phyloP scores from a whole-genome alignment of 1,139 yeast genomes.

The Suhomyces bokatorum region DNA sequence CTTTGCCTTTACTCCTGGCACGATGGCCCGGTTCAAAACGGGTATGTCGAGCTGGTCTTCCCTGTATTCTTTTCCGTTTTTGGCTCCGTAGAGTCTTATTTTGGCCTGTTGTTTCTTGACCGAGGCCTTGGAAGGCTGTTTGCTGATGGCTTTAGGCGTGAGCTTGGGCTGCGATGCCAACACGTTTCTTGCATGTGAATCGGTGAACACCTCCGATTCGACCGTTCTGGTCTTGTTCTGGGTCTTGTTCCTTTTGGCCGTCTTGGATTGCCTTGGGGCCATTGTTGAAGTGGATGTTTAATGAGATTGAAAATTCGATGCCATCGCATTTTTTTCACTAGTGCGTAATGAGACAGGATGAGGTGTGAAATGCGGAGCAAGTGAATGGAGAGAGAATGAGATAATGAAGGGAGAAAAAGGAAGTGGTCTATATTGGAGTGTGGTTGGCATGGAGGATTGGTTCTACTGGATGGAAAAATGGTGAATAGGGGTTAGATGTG shows the following conservation, averaged over 20 bases:
- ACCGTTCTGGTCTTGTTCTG: slow-evolving; percentile 59
- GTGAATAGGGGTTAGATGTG: too few species aligned
- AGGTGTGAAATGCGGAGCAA: background rate
- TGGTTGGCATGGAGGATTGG: too few species aligned
- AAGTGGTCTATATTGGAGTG: too few species aligned
- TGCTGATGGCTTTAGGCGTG: slow-evolving; percentile 59
- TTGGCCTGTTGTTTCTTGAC: slow-evolving; percentile 67
- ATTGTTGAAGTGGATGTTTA: slow-evolving; percentile 20
- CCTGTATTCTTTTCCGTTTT: slow-evolving; percentile 62
- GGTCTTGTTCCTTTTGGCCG: slow-evolving; percentile 54
- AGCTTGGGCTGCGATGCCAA: slow-evolving; percentile 61
- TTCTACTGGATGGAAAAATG: too few species aligned
- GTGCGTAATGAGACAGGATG: background rate
- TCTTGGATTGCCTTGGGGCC: slow-evolving; percentile 61
- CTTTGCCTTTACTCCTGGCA: slow-evolving; percentile 77
- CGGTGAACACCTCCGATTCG: slow-evolving; percentile 66
- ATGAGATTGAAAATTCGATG: slow-evolving; percentile 12
- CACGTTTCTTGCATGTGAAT: slow-evolving; percentile 64
- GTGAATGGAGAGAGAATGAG: background rate
- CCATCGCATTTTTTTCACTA: slow-evolving; percentile 13
- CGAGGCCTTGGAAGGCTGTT: slow-evolving; percentile 50
- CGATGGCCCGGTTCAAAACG: slow-evolving; percentile 73
- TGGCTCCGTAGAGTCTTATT: slow-evolving; percentile 67
- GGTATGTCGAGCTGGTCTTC: slow-evolving; percentile 83
- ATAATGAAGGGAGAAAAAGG: too few species aligned